Percentiles rank a stretch among this genome's conserved stretches.
These are phyloP conservation scores for Backusella macrospora DNA, from an alignment of 192 early-diverging fungal species.

Conservation along the genomic window DNA sequence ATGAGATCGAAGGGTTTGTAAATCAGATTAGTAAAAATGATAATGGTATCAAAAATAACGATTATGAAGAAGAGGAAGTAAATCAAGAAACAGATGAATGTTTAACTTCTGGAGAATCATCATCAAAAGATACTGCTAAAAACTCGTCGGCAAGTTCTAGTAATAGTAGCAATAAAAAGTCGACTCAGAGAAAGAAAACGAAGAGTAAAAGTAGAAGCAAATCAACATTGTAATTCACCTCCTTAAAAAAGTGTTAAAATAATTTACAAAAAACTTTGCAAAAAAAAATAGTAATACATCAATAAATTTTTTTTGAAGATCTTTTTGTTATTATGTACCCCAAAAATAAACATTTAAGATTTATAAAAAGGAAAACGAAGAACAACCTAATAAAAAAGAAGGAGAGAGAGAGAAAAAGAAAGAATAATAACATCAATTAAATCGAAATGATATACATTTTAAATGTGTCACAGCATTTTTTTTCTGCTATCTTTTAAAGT, in stretches of 20 bases:
- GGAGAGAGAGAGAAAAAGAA: no score
- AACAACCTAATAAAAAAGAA: no score
- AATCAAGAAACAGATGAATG: background rate
- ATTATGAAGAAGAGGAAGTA: background rate
- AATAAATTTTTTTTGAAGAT: background rate
- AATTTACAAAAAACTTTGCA: background rate
- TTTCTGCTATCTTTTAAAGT: no score
- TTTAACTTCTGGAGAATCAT: background rate
- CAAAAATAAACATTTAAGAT: no score
- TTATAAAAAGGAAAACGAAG: no score
- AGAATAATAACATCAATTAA: no score
- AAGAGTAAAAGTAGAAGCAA: conserved; percentile 15
- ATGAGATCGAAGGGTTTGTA: background rate
- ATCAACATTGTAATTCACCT: conserved; percentile 10
- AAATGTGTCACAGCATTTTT: no score
- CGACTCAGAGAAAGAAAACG: conserved; percentile 8
- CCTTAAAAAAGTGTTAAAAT: background rate
- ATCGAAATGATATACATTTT: no score
- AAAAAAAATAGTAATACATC: background rate
- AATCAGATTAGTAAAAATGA: background rate
- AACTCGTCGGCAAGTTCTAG: background rate
- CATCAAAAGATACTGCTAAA: background rate
- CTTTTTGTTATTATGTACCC: background rate
- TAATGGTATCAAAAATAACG: background rate
- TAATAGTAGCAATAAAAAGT: conserved; percentile 1